Conservation (phyloP, 768 basidiomycete species). For the Tricholoma bakamatsutake region DNA sequence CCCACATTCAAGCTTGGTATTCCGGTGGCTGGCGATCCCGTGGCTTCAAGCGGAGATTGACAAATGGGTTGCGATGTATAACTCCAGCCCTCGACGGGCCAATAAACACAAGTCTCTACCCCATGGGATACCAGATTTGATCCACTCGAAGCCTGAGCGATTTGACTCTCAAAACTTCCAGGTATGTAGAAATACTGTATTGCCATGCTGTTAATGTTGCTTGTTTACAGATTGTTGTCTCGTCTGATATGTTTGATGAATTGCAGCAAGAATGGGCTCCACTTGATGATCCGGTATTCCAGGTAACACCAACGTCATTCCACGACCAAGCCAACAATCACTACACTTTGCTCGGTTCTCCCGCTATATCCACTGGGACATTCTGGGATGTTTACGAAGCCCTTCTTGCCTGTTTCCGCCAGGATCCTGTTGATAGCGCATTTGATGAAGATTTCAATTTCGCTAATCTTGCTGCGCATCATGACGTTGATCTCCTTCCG, state of each 20-base stretch:
- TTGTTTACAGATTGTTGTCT: not conserved
- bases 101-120: no score
- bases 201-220: not conserved
- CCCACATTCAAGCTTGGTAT: conserved; percentile 6
- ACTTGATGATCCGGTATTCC: not conserved
- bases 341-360: not conserved
- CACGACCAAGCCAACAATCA: no score
- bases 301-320: not conserved
- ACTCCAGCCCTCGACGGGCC: conserved; percentile 18
- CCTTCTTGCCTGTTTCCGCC: no score
- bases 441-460: no score
- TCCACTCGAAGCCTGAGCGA: conserved; percentile 23
- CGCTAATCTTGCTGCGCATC: no score
- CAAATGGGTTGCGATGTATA: conserved; percentile 7
- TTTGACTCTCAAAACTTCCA: no score
- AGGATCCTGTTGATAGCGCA: no score
- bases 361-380: not conserved
- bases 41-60: conserved; percentile 29
- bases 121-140: conserved; percentile 23
- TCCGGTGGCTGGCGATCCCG: conserved; percentile 28
- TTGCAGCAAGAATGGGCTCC: no score
- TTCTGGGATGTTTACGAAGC: not conserved
- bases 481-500: not conserved
- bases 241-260: no score
- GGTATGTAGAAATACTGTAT: conserved; percentile 12